Evolutionary conservation across 192 early-diverging fungal genomes (phyloP).

Genomic region (Rhizophagus clarus): DNA sequence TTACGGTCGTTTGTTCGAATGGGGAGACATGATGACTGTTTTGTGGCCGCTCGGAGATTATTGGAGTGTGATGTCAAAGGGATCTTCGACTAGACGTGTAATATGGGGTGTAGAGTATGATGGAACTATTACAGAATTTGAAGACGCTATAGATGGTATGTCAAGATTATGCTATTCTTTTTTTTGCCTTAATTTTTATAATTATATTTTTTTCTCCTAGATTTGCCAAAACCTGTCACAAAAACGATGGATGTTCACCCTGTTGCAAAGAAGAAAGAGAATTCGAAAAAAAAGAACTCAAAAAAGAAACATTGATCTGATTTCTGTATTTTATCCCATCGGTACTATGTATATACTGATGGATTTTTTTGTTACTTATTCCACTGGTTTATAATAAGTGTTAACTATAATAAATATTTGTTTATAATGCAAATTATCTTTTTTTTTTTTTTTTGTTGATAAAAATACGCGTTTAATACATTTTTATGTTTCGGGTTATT

Average conservation of each 20-base stretch:
- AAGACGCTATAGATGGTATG: slow-evolving; percentile 3
- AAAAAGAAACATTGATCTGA: slow-evolving; percentile 30
- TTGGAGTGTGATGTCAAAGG: slow-evolving; percentile 3
- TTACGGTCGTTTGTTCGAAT: slow-evolving; percentile 11
- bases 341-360: too few species aligned
- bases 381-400: too few species aligned
- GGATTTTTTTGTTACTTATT: too few species aligned
- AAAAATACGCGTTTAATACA: too few species aligned
- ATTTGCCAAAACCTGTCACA: slow-evolving; percentile 13
- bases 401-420: too few species aligned
- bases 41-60: slow-evolving; percentile 16
- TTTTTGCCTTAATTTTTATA: not conserved
- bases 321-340: slow-evolving; percentile 21
- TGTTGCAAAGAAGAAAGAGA: not conserved
- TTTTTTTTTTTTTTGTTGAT: too few species aligned
- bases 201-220: slow-evolving; percentile 22
- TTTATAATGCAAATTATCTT: too few species aligned
- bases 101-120: not conserved
- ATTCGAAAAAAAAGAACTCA: slow-evolving; percentile 28
- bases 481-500: too few species aligned
- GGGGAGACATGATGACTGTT: not conserved
- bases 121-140: slow-evolving; percentile 5
- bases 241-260: slow-evolving; percentile 17
- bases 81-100: not conserved
- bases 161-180: slow-evolving; percentile 16